phyloP scores from a whole-genome alignment of 2,329 filamentous ascomycete species.

The Monosporascus sp. region DNA sequence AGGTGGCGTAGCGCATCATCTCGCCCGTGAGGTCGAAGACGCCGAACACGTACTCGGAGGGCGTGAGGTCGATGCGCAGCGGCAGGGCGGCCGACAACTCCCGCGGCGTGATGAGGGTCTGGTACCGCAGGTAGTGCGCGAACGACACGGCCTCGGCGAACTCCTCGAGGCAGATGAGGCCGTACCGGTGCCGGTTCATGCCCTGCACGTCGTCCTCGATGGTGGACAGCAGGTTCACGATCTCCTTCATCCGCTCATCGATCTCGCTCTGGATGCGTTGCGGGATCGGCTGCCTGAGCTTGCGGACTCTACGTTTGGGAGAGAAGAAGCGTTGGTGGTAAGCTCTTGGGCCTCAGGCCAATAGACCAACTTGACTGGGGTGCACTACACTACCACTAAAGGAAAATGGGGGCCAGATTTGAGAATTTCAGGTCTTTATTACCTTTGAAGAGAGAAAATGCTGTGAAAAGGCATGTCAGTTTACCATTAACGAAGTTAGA shows the following conservation, averaged over 20 bases:
- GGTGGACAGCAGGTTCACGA: conserved; percentile 60
- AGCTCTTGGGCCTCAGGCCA: no score
- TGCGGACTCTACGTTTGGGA: conserved; percentile 50
- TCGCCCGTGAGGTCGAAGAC: conserved; percentile 93
- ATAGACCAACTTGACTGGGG: no score
- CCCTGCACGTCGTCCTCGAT: conserved; percentile 70
- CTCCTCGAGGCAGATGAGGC: conserved; percentile 86
- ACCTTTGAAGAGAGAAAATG: conserved; percentile 83
- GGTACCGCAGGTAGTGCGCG: conserved; percentile 75
- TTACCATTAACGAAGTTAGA: not conserved
- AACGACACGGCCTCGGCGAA: conserved; percentile 91
- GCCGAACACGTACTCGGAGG: conserved; percentile 84
- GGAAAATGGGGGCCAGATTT: not conserved
- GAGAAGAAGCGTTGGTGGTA: not conserved
- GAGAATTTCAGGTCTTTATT: conserved; percentile 16
- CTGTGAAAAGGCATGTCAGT: conserved; percentile 35
- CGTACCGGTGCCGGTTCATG: conserved; percentile 79
- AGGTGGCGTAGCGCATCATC: conserved; percentile 94
- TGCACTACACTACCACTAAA: not conserved
- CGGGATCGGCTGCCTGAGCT: conserved; percentile 58
- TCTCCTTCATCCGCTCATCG: conserved; percentile 62
- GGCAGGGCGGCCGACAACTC: conserved; percentile 50
- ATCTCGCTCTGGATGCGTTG: conserved; percentile 65
- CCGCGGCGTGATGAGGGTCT: conserved; percentile 65
- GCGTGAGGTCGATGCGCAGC: conserved; percentile 58